phyloP scores from a whole-genome alignment of 352 stramenopile species.

The Globisporangium cystogenes region DNA sequence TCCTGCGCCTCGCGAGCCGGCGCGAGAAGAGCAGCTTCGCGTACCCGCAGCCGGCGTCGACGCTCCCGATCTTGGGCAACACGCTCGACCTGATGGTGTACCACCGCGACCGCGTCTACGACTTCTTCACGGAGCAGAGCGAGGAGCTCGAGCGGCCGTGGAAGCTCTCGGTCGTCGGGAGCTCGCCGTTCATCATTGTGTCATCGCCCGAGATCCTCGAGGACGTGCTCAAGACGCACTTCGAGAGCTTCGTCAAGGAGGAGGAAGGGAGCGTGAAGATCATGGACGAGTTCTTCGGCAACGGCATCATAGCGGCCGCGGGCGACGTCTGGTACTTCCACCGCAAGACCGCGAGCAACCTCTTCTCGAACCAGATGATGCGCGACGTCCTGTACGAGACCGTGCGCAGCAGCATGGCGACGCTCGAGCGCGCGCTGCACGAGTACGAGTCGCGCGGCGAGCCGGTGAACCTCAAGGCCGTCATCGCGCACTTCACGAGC shows the following conservation, averaged over 20 bases:
- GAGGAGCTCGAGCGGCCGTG: constrained; percentile 21
- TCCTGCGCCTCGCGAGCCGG: not conserved
- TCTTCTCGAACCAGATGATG: constrained; percentile 37
- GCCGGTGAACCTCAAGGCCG: too few species aligned
- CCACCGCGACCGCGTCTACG: constrained; percentile 18
- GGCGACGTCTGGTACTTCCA: constrained; percentile 32
- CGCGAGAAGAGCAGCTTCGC: not conserved
- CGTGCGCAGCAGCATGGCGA: not conserved
- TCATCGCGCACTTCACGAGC: constrained; percentile 22
- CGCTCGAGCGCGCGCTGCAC: not conserved
- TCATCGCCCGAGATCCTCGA: constrained; percentile 22
- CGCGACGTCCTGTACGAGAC: constrained; percentile 26
- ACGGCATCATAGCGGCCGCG: constrained; percentile 36
- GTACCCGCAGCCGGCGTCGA: not conserved
- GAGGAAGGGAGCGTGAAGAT: constrained; percentile 25
- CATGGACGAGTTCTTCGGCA: constrained; percentile 25
- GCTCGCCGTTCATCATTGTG: constrained; percentile 13
- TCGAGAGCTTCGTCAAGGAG: constrained; percentile 22
- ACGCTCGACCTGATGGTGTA: constrained; percentile 12
- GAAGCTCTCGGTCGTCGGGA: constrained; percentile 21
- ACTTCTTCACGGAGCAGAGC: constrained; percentile 19
- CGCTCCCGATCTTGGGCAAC: constrained; percentile 10
- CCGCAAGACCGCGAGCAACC: constrained; percentile 40
- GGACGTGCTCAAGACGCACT: constrained; percentile 32
- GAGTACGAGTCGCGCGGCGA: constrained; percentile 2